Evolutionary conservation across 2,329 filamentous ascomycete genomes (phyloP), one percentile per base, ranked within the genome.

Genomic region (Calycina marina): DNA sequence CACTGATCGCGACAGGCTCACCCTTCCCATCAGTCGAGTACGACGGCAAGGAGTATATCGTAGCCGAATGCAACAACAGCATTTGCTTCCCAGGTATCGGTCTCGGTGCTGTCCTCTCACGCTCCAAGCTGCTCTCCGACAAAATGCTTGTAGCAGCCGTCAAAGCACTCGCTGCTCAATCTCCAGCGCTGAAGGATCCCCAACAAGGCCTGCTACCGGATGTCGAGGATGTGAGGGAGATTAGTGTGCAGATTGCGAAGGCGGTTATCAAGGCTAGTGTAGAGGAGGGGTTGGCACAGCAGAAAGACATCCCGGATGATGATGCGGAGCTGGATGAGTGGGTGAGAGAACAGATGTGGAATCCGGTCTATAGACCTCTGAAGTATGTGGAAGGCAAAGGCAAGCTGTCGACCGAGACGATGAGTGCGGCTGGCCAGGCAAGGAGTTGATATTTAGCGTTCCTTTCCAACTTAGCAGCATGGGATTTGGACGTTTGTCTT

Each of bases 61-160:
- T 67, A 48, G 82, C 82, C 14, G 84, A 93, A 55, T 93, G 85
- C 58, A 93, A 93, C 58, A 93, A 93, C 57, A 79, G 74, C 1
- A 80, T 81, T 18, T 78, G 78, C 11, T 93, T 92, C 54, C 84
- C 84, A 0, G 83, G 83, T 0, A 88, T 93, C 37, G 84, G 83
- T 0, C 72, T 93, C 1, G 85, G 83, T 8, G 70, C 70, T 5
- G 69, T 93, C 0, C 67, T 93, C 1, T 75, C 66, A 15, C 72
- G 81, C 10, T 65, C 77, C 3, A 64, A 60, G 9, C 62, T 74
- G 1, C 56, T 93, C 16, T 79, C 77, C 0, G 75, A 86, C 39
- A 69, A 71, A 40, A 86, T 93, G 72, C 71, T 93, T 9, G 79
- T 92, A 0, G 79, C 80, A 1, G 85, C 84, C 0, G 74, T 81